Evolutionary conservation across 2,329 filamentous ascomycete species (phyloP).

Genomic region (Cladophialophora chaetospira): DNA sequence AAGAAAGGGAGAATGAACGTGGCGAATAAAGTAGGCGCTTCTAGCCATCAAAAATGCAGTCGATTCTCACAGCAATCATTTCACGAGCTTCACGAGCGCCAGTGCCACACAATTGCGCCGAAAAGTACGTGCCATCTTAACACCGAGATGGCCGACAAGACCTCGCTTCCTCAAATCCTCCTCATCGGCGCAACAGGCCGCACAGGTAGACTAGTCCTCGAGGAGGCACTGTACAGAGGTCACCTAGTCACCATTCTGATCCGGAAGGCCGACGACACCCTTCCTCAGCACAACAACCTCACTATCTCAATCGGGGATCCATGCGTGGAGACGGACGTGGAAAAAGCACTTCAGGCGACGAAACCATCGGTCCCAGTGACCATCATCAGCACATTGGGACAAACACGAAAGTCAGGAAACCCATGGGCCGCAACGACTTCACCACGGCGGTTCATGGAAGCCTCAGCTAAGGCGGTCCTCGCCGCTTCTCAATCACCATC

Average conservation of each 20-base stretch:
- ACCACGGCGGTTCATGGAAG: constrained; percentile 51
- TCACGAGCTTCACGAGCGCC: no score
- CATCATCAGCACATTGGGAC: constrained; percentile 54
- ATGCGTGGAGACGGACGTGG: constrained; percentile 29
- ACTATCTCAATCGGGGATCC: constrained; percentile 33
- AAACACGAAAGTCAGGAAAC: constrained; percentile 49
- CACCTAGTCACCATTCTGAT: constrained; percentile 46
- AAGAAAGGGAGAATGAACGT: no score
- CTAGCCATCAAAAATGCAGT: no score
- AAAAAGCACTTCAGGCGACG: constrained; percentile 14
- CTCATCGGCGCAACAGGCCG: constrained; percentile 50
- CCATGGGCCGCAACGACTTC: constrained; percentile 52
- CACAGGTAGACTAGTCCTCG: constrained; percentile 47
- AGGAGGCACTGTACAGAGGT: constrained; percentile 42
- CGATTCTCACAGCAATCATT: no score
- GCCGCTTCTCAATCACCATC: constrained; percentile 28
- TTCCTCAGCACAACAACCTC: constrained; percentile 33
- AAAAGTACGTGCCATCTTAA: no score
- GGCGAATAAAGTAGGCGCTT: no score
- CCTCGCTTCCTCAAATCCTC: constrained; percentile 37
- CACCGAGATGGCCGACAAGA: background rate
- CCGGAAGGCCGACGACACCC: constrained; percentile 35
- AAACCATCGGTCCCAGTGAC: constrained; percentile 35
- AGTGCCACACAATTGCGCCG: no score
- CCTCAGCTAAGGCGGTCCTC: constrained; percentile 29